phyloP scores from a whole-genome alignment of 768 basidiomycete species.

The Tephrocybe sp. region DNA sequence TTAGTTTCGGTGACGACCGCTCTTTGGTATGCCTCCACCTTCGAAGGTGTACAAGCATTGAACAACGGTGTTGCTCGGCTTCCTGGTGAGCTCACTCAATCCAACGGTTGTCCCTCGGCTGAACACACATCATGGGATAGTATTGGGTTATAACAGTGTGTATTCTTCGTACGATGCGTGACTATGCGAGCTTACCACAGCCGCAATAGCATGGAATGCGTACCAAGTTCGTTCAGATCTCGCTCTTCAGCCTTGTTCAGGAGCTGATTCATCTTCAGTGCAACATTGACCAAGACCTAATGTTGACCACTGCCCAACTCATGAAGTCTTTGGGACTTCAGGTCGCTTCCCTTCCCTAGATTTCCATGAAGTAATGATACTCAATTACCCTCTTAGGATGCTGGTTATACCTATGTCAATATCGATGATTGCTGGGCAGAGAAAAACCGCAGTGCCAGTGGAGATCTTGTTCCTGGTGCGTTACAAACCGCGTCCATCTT shows the following conservation, averaged over 20 bases:
- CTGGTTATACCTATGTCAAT: slow-evolving; percentile 58
- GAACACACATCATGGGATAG: slow-evolving; percentile 23
- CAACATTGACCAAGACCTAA: slow-evolving; percentile 50
- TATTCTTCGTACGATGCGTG: slow-evolving; percentile 1
- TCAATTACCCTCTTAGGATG: slow-evolving; percentile 32
- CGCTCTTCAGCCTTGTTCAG: not conserved
- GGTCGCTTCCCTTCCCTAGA: slow-evolving; percentile 23
- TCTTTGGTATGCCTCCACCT: slow-evolving; percentile 14
- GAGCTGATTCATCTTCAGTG: slow-evolving; percentile 34
- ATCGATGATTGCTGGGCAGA: slow-evolving; percentile 67
- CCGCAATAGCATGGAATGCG: slow-evolving; percentile 59
- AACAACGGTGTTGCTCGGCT: slow-evolving; percentile 36
- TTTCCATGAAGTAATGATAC: not conserved
- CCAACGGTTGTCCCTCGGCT: not conserved
- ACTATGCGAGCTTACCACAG: not conserved
- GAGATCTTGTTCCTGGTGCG: slow-evolving; percentile 53
- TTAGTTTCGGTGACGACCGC: slow-evolving; percentile 18
- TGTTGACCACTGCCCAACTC: slow-evolving; percentile 45
- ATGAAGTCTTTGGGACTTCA: slow-evolving; percentile 54
- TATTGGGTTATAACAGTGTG: slow-evolving; percentile 65
- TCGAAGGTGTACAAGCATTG: slow-evolving; percentile 8
- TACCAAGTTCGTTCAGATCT: slow-evolving; percentile 43
- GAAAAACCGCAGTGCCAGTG: slow-evolving; percentile 45
- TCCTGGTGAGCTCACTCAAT: slow-evolving; percentile 25
- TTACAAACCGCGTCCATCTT: not conserved